Conservation (phyloP, 805 yeast species). For the Wickerhamiella azymoides region DNA sequence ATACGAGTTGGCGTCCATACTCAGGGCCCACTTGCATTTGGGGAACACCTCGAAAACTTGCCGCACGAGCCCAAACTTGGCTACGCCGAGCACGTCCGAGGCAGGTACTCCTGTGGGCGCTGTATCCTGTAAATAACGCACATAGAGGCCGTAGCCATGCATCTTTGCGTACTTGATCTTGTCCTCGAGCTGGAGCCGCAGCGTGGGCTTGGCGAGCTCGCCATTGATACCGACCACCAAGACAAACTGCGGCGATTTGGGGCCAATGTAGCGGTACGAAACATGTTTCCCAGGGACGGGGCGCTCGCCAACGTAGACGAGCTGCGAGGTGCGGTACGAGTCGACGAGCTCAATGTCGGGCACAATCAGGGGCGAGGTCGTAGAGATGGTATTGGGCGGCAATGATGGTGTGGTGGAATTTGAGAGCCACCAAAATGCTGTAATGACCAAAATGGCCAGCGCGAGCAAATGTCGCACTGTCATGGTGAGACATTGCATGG, state of each 20-base stretch:
- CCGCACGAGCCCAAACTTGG: constrained; percentile 43
- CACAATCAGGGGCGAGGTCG: constrained; percentile 12
- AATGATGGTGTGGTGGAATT: not conserved
- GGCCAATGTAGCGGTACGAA: constrained; percentile 9
- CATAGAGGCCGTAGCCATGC: constrained; percentile 63
- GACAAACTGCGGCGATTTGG: constrained; percentile 30
- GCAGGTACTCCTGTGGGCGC: constrained; percentile 21
- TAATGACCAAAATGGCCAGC: not conserved
- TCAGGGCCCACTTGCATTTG: constrained; percentile 70
- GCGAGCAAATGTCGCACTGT: not conserved
- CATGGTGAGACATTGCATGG: not conserved
- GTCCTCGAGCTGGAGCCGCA: constrained; percentile 59
- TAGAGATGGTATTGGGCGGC: not conserved
- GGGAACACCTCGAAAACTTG: constrained; percentile 91
- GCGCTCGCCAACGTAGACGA: constrained; percentile 16
- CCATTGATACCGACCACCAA: constrained; percentile 71
- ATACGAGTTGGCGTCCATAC: constrained; percentile 55
- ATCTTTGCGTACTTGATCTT: constrained; percentile 68
- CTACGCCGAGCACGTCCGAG: constrained; percentile 33
- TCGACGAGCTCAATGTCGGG: constrained; percentile 19
- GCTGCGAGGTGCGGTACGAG: constrained; percentile 21
- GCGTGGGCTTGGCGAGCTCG: constrained; percentile 43
- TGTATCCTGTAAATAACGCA: constrained; percentile 74
- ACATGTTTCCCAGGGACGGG: constrained; percentile 17
- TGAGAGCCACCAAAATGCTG: not conserved